Conservation (phyloP, 441 rosid genomes). For the Populus hybrid region DNA sequence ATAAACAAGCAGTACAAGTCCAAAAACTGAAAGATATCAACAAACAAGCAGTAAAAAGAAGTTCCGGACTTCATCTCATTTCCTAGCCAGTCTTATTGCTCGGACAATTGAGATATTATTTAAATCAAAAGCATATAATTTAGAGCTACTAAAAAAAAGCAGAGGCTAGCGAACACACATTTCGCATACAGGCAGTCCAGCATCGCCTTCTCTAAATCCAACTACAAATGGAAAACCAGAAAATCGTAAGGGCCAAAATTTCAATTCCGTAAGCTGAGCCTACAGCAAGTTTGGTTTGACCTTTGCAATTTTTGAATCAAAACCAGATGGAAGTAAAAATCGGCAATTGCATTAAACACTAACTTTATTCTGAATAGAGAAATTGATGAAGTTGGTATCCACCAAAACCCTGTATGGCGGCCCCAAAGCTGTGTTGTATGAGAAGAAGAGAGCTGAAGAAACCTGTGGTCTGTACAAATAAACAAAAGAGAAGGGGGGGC, state of each 20-base stretch:
- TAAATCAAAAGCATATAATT: background rate
- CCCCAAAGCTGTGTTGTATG: conserved; percentile 67
- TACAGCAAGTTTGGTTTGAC: background rate
- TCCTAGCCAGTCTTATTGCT: background rate
- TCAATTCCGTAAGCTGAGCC: background rate
- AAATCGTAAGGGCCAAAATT: background rate
- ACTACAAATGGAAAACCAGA: conserved; percentile 33
- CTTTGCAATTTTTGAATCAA: background rate
- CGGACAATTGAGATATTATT: too few relatives aligned
- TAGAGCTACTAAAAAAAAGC: background rate
- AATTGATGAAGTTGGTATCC: conserved; percentile 93
- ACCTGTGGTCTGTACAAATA: conserved; percentile 49
- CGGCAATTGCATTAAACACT: conserved; percentile 19
- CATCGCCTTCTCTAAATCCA: conserved; percentile 96
- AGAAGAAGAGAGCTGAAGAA: conserved; percentile 80
- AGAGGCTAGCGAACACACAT: conserved; percentile 47
- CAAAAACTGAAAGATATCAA: too few relatives aligned
- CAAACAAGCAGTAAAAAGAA: too few relatives aligned
- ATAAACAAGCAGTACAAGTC: background rate
- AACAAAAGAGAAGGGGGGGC: background rate
- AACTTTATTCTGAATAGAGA: conserved; percentile 96
- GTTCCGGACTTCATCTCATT: background rate
- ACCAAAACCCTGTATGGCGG: conserved; percentile 93
- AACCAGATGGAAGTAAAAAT: background rate
- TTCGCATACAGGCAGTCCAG: conserved; percentile 89